These are phyloP conservation scores for Ceratonia siliqua DNA, from an alignment of 306 rosid genomes.

Conservation along the genomic window DNA sequence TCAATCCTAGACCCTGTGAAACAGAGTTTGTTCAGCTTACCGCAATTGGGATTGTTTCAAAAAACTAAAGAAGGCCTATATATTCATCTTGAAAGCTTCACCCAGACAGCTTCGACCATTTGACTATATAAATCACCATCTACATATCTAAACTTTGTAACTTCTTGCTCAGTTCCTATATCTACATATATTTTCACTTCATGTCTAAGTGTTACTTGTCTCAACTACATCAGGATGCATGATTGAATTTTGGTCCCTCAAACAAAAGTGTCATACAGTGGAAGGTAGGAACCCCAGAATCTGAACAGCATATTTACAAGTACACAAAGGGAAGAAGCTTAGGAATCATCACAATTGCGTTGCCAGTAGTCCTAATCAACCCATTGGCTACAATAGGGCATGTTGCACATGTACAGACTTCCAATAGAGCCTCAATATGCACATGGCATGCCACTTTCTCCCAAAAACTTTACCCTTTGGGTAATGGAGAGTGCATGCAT, in stretches of 20 bases:
- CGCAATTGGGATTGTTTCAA: neutral
- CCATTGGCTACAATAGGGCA: conserved; percentile 20
- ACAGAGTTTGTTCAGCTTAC: neutral
- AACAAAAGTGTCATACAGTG: neutral
- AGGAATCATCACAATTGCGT: conserved; percentile 23
- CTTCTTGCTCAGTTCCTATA: neutral
- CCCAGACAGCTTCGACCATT: neutral
- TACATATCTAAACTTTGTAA: neutral
- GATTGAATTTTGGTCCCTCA: neutral
- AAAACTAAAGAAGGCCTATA: neutral
- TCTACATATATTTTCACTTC: neutral
- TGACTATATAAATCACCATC: conserved; percentile 7
- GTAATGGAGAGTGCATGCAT: conserved; percentile 16
- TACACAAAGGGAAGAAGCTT: conserved; percentile 4
- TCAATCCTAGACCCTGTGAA: neutral
- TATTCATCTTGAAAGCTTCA: conserved; percentile 13
- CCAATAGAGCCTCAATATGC: conserved; percentile 11
- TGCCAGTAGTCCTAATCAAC: neutral
- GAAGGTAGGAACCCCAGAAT: neutral
- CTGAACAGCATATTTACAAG: conserved; percentile 23
- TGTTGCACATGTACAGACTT: neutral
- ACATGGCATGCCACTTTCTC: neutral
- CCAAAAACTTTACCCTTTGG: conserved; percentile 11
- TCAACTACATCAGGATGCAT: neutral
- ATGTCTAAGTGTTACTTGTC: conserved; percentile 3